phyloP scores from a whole-genome alignment of 192 early-diverging fungal species.

The Hyaloraphidium curvatum region DNA sequence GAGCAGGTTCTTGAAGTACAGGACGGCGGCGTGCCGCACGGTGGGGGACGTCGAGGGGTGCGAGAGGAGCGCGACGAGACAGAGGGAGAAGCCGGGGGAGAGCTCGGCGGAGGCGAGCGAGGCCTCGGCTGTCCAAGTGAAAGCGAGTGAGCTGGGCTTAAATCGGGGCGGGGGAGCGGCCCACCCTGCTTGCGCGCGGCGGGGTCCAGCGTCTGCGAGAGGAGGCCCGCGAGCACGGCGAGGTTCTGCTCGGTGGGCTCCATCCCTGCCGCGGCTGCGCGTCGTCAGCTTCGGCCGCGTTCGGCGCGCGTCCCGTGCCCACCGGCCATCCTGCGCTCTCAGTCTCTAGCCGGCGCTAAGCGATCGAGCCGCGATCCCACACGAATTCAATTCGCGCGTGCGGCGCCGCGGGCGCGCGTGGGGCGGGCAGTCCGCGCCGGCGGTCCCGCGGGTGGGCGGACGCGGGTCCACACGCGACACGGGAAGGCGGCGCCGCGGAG shows the following conservation, averaged over 20 bases:
- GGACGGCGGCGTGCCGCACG: constrained; percentile 55
- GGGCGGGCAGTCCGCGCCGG: no score
- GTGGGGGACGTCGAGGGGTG: constrained; percentile 22
- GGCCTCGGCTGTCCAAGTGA: constrained; percentile 28
- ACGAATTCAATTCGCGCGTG: no score
- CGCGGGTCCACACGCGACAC: no score
- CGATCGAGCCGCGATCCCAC: no score
- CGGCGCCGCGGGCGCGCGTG: no score
- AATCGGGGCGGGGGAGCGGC: not conserved
- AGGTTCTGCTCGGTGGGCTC: constrained; percentile 30
- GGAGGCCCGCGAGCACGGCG: constrained; percentile 23
- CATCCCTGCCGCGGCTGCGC: no score
- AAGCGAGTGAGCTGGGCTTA: not conserved
- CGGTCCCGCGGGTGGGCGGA: no score
- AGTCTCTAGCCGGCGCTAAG: no score
- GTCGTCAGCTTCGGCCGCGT: no score
- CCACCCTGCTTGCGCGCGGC: constrained; percentile 33
- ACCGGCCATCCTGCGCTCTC: no score
- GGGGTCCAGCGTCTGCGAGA: constrained; percentile 40
- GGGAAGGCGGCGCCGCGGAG: no score
- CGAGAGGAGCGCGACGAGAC: constrained; percentile 31
- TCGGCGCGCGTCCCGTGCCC: no score
- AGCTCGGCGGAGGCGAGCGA: constrained; percentile 30
- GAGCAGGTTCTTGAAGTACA: constrained; percentile 96
- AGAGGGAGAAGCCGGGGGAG: constrained; percentile 41